Conservation (phyloP, 768 basidiomycete species). For the Podaxis sp. region DNA sequence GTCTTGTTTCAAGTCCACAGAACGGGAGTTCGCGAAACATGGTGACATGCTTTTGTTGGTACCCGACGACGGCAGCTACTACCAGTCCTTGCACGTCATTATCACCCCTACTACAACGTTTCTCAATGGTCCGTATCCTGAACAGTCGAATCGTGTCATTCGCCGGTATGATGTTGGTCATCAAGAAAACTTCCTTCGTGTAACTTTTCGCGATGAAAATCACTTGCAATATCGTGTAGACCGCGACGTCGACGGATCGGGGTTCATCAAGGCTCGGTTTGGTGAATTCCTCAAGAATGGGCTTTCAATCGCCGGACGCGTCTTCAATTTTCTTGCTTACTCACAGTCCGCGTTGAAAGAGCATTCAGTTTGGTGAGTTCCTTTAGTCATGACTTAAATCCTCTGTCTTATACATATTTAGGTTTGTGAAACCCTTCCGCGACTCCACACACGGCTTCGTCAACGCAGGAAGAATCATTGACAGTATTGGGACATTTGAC, state of each 20-base stretch:
- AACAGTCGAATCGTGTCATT: slow-evolving; percentile 17
- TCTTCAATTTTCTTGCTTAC: slow-evolving; percentile 65
- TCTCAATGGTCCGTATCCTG: slow-evolving; percentile 14
- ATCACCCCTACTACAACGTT: slow-evolving; percentile 14
- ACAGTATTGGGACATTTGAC: slow-evolving; percentile 49
- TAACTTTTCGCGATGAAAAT: slow-evolving; percentile 16
- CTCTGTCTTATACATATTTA: slow-evolving; percentile 17
- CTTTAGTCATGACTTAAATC: neutral
- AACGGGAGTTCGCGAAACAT: slow-evolving; percentile 21
- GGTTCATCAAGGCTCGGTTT: slow-evolving; percentile 45
- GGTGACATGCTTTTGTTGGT: slow-evolving; percentile 19
- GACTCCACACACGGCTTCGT: slow-evolving; percentile 24
- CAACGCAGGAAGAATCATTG: slow-evolving; percentile 48
- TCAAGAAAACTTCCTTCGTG: slow-evolving; percentile 16
- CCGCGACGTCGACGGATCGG: slow-evolving; percentile 21
- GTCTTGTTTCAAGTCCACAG: slow-evolving; percentile 25
- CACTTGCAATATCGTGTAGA: slow-evolving; percentile 14
- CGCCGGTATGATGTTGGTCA: slow-evolving; percentile 11
- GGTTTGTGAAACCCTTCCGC: slow-evolving; percentile 61
- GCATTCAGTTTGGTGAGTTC: slow-evolving; percentile 48
- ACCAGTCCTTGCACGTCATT: slow-evolving; percentile 24
- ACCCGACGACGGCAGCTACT: slow-evolving; percentile 29
- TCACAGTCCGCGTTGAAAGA: slow-evolving; percentile 73
- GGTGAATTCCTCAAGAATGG: slow-evolving; percentile 41
- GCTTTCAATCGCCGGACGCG: slow-evolving; percentile 48